Percentiles rank a stretch among this genome's conserved stretches.
phyloP scores from a whole-genome alignment of 306 rosid genomes.

The Cicer arietinum region DNA sequence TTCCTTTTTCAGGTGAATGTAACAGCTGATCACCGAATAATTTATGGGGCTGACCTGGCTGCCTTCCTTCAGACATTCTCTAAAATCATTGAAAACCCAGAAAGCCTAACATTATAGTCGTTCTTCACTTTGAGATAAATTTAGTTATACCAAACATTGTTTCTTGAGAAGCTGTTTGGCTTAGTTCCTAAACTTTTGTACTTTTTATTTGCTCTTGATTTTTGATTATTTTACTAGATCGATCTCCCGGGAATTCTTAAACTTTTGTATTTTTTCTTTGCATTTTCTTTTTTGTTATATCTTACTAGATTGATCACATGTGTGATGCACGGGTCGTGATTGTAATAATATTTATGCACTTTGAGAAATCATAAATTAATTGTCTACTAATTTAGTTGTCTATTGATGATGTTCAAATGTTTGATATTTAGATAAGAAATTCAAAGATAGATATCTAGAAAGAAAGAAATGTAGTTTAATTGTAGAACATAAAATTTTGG shows the following conservation, averaged over 20 bases:
- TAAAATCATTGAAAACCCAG: conserved; percentile 80
- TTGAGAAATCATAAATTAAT: not conserved
- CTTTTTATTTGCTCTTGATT: not conserved
- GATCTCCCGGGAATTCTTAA: not conserved
- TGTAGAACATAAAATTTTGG: too few relatives aligned
- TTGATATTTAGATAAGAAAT: not conserved
- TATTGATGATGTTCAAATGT: not conserved
- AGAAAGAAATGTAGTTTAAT: not conserved
- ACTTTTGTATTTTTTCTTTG: conserved; percentile 2
- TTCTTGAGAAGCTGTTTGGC: conserved; percentile 26
- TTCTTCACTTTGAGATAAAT: conserved; percentile 12
- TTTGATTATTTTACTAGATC: not conserved
- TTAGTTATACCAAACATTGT: not conserved
- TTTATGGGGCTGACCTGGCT: conserved; percentile 93
- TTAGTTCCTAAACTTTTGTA: conserved; percentile 12
- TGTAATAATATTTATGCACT: conserved; percentile 10
- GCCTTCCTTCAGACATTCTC: conserved; percentile 85
- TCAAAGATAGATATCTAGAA: not conserved
- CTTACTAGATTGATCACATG: not conserved
- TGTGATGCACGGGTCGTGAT: not conserved
- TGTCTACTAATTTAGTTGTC: not conserved
- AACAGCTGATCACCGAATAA: conserved; percentile 88
- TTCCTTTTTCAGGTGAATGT: conserved; percentile 81
- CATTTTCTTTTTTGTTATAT: not conserved
- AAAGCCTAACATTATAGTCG: conserved; percentile 78